These are phyloP conservation scores for Agrocybe praecox DNA, from an alignment of 768 basidiomycete species.

Conservation along the genomic window DNA sequence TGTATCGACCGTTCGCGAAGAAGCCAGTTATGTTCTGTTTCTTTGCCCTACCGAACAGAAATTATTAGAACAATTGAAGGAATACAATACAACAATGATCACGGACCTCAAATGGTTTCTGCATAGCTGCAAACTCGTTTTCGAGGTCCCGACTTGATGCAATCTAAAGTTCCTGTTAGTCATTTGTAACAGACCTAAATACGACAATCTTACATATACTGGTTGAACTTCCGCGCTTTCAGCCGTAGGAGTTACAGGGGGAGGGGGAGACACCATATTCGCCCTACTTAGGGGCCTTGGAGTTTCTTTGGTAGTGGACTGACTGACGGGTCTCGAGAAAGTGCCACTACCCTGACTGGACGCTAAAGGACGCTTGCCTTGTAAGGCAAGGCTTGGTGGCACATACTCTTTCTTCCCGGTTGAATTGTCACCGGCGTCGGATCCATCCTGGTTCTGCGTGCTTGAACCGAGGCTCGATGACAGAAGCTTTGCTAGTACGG, in stretches of 20 bases:
- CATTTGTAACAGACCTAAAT: neutral
- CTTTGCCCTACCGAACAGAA: slow-evolving; percentile 69
- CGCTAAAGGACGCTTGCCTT: slow-evolving; percentile 51
- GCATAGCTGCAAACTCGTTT: slow-evolving; percentile 80
- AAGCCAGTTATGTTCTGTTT: slow-evolving; percentile 96
- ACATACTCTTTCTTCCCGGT: slow-evolving; percentile 59
- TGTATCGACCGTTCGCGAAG: slow-evolving; percentile 76
- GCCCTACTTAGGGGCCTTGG: slow-evolving; percentile 66
- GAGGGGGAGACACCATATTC: slow-evolving; percentile 47
- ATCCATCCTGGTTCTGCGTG: slow-evolving; percentile 55
- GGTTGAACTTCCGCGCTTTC: slow-evolving; percentile 56
- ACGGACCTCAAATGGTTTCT: slow-evolving; percentile 79
- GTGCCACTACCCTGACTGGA: slow-evolving; percentile 31
- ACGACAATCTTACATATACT: slow-evolving; percentile 61
- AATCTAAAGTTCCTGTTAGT: slow-evolving; percentile 48
- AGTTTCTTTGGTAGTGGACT: slow-evolving; percentile 48
- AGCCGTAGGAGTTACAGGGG: slow-evolving; percentile 34
- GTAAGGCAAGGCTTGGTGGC: slow-evolving; percentile 73
- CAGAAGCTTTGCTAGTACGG: slow-evolving; percentile 72
- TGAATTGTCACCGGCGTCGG: slow-evolving; percentile 57
- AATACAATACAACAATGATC: slow-evolving; percentile 15
- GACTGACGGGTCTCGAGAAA: slow-evolving; percentile 49
- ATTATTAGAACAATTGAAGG: neutral
- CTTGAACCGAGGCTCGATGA: slow-evolving; percentile 41
- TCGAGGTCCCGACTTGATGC: slow-evolving; percentile 87